Conservation (phyloP, 2,329 filamentous ascomycete species). For the Sclerotinia nivalis region DNA sequence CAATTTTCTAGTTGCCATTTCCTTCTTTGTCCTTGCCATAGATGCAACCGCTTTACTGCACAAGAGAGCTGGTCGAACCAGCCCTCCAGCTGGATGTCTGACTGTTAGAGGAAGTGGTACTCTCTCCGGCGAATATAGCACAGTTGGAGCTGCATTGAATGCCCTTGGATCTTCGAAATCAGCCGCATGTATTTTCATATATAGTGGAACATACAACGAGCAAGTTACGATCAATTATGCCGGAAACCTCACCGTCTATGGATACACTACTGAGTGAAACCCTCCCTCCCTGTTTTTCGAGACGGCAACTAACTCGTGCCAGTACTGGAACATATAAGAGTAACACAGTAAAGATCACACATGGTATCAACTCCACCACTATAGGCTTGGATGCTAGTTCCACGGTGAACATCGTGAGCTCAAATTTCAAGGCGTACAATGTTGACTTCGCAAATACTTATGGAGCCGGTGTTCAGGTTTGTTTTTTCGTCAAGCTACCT, state of each 20-base stretch:
- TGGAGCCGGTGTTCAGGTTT: constrained; percentile 18
- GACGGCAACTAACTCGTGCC: not conserved
- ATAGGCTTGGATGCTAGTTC: constrained; percentile 11
- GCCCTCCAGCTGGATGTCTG: constrained; percentile 19
- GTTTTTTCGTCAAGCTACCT: not conserved
- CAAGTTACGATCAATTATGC: constrained; percentile 3
- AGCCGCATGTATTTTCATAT: constrained; percentile 14
- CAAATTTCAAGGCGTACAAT: constrained; percentile 17
- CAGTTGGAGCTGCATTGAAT: constrained; percentile 2
- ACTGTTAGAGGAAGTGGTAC: constrained; percentile 23
- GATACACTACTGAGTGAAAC: constrained; percentile 13
- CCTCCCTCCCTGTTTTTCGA: not conserved
- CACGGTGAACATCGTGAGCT: not conserved
- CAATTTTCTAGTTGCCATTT: not conserved
- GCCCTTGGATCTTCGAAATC: constrained; percentile 7
- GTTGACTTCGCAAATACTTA: constrained; percentile 16
- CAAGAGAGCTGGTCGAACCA: constrained; percentile 11
- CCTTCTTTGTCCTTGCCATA: not conserved
- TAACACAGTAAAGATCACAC: constrained; percentile 10
- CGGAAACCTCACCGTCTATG: constrained; percentile 9
- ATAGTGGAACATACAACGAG: constrained; percentile 11
- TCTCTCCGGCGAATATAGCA: constrained; percentile 22
- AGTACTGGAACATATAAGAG: constrained; percentile 5
- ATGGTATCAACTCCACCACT: not conserved
- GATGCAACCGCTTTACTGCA: constrained; percentile 2